Evolutionary conservation across 2,329 filamentous ascomycete species (phyloP).

Genomic region (Ophiocordyceps unilateralis): DNA sequence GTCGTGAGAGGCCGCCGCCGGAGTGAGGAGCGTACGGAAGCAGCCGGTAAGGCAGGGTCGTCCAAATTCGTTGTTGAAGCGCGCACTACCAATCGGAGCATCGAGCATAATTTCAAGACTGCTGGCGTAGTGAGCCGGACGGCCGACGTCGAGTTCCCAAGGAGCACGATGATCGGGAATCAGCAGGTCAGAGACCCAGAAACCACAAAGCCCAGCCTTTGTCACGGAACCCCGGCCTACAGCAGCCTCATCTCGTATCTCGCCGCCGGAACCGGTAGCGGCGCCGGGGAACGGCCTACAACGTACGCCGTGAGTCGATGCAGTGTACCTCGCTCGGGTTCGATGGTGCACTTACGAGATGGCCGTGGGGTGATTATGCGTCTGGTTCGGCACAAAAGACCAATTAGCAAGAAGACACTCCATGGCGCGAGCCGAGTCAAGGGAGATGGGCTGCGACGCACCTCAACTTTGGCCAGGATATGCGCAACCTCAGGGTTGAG

Average conservation of each 20-base stretch:
- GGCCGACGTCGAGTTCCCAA: constrained; percentile 86
- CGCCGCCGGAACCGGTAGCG: constrained; percentile 86
- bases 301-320: background rate
- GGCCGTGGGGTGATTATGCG: constrained; percentile 92
- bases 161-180: constrained; percentile 71
- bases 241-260: constrained; percentile 88
- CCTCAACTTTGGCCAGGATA: constrained; percentile 79
- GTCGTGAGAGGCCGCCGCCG: constrained; percentile 2
- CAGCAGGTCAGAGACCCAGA: constrained; percentile 85
- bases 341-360: constrained; percentile 38
- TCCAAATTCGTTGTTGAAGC: constrained; percentile 97
- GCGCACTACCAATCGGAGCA: constrained; percentile 82
- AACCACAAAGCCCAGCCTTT: constrained; percentile 81
- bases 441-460: constrained; percentile 1
- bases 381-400: constrained; percentile 19
- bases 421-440: no score
- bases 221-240: constrained; percentile 85
- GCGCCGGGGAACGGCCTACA: constrained; percentile 65
- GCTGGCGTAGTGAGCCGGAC: constrained; percentile 80
- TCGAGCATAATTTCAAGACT: constrained; percentile 96
- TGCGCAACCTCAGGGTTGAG: constrained; percentile 75
- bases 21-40: constrained; percentile 73
- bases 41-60: constrained; percentile 76
- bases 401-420: no score
- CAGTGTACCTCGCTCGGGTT: no score